A percentile compares a stretch with the other conserved stretches of the same genome.
These are phyloP conservation scores for Lotus japonicus DNA, from an alignment of 306 rosid genomes.

Conservation along the genomic window DNA sequence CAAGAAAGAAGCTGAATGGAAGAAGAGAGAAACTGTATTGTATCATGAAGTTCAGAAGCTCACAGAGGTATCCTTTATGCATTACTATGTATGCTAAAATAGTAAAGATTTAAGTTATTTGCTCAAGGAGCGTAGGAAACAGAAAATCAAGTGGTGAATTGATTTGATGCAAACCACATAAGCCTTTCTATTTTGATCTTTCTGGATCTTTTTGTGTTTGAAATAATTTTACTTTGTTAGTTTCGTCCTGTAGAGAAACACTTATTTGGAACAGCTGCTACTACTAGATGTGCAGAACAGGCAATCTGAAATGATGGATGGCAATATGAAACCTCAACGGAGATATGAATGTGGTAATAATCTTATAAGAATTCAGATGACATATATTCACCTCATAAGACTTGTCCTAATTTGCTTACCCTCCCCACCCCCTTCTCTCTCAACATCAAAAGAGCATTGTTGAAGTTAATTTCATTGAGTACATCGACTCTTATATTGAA, in stretches of 20 bases:
- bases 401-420: background rate
- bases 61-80: constrained; percentile 38
- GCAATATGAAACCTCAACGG: constrained; percentile 26
- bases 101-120: background rate
- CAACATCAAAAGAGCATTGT: background rate
- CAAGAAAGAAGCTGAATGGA: constrained; percentile 59
- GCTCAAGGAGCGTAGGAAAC: background rate
- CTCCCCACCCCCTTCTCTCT: background rate
- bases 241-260: constrained; percentile 46
- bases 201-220: background rate
- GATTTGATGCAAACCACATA: background rate
- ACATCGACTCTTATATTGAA: background rate
- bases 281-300: constrained; percentile 41
- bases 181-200: constrained; percentile 9
- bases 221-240: background rate
- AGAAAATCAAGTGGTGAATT: background rate
- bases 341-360: constrained; percentile 42
- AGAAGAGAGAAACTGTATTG: constrained; percentile 38
- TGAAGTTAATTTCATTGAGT: background rate
- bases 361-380: background rate
- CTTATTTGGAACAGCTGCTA: constrained; percentile 51
- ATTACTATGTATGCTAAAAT: background rate
- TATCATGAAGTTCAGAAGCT: constrained; percentile 34
- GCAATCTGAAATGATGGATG: constrained; percentile 24
- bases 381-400: background rate